Percentiles rank a stretch among this genome's conserved stretches.
phyloP scores from a whole-genome alignment of 108 stramenopile genomes.

The Craspedostauros australis region DNA sequence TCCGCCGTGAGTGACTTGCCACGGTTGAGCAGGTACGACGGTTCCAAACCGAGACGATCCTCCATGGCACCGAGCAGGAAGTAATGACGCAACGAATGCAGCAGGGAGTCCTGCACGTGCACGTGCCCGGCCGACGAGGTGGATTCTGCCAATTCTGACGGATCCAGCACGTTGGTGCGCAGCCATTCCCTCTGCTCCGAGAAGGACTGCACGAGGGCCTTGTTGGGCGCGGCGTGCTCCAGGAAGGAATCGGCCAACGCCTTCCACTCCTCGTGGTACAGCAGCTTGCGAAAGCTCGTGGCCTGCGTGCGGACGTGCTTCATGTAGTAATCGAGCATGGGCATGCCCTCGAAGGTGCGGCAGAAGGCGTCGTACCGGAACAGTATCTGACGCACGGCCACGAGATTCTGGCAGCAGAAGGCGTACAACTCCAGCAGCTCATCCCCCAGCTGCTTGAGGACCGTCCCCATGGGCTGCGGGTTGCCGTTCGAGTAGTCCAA shows the following conservation, averaged over 20 bases:
- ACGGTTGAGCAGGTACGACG: constrained; percentile 39
- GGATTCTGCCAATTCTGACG: constrained; percentile 11
- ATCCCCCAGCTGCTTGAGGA: constrained; percentile 11
- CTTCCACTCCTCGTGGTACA: constrained; percentile 28
- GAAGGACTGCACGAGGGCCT: constrained; percentile 6
- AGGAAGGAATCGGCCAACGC: constrained; percentile 17
- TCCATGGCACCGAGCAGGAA: constrained; percentile 44
- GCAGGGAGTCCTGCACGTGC: constrained; percentile 28
- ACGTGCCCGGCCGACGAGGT: constrained; percentile 17
- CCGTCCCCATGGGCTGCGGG: neutral
- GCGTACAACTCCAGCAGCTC: constrained; percentile 65
- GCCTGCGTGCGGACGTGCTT: constrained; percentile 4
- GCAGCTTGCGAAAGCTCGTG: constrained; percentile 22
- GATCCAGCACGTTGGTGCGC: constrained; percentile 28
- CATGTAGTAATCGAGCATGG: constrained; percentile 61
- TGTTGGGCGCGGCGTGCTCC: neutral
- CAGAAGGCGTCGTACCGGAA: constrained; percentile 66
- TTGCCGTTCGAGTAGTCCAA: no score
- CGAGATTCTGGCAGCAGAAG: constrained; percentile 55
- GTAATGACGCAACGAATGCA: constrained; percentile 38
- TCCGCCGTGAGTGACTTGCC: constrained; percentile 40
- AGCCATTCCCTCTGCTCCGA: constrained; percentile 24
- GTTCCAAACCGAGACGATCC: constrained; percentile 51
- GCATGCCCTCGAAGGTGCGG: constrained; percentile 45
- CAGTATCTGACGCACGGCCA: constrained; percentile 53